Base-by-base conservation (phyloP, 2,329 filamentous ascomycete genomes). In the Epicoccum nigrum region DNA sequence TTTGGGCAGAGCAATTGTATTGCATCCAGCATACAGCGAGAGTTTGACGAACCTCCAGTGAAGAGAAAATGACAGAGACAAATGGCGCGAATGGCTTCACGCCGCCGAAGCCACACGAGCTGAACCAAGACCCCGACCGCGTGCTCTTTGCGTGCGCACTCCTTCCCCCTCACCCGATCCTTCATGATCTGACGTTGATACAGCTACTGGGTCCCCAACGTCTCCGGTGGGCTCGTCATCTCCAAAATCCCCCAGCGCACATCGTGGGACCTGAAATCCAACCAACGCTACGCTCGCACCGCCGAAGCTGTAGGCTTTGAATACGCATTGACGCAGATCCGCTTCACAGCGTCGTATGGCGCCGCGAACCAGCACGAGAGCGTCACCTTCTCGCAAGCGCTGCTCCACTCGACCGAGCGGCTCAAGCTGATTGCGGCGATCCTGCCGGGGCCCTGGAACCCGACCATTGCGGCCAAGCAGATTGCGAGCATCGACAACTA, bases 401-500 rank as follows among this genome's bases (percentile, higher is more conserved):
- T 82, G 4, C 68, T 81, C 2, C 74, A 77, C 47, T 68, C 67
- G 25, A 82, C 79, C 2, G 71, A 77, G 51, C 76, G 75, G 20
- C 68, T 82, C 40, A 81, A 80, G 55, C 64, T 82, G 21, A 82
- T 82, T 48, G 79, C 78, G 3, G 80, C 80, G 0, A 68, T 83
- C 6, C 72, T 82, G 0, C 79, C 79, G 1, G 59, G 60, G 0
- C 55, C 57, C 1, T 60, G 57, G 54, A 62, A 59, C n/a, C 60
- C 80, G 4, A 77, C 79, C 0, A 69, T 82, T 0, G 80, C 77
- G 11, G 79, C 80, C 11, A 83, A 83, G 65, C 78, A 81, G 59
- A 78, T 82, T 46, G 79, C 80, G 2, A 79, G 75, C 41, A 81
- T 82, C 43, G 79, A 82, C 60, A 71, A 81, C 44, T 82, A 81